Base-by-base conservation (phyloP, 495 filamentous ascomycete genomes). In the Daldinia caldariorum region DNA sequence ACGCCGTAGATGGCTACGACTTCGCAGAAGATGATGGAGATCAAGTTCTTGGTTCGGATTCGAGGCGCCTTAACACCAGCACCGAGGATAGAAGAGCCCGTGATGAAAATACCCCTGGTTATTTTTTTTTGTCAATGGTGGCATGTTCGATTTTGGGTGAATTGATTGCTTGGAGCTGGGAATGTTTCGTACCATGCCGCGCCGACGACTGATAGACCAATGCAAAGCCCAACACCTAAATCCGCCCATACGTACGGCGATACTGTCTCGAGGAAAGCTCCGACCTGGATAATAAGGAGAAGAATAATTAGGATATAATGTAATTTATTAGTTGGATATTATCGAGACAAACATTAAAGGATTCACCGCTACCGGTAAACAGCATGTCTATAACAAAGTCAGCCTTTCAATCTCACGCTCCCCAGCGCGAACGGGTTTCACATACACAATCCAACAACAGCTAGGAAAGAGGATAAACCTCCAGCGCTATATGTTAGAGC, bases 21-120 rank as follows among this genome's bases (percentile, higher is more conserved):
- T 82, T 99, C 96, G 83, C 96, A 99, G 86, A 99, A 99, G 83
- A 99, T 97, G 83, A 99, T 98, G 72, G 96, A 98, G 77, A 99
- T 97, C 66, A 99, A 79, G 82, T 98, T 99, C 88, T 99, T 99
- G 58, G 96, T 99, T 72, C 94, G 91, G 78, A 99, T 98, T 70
- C 95, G 89, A 18, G 95, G 96, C 31, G 96, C 95, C 74, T 90
- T 91, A 77, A 99, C 96, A 81, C 96, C 96, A 67, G 91, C 96
- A 66, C 96, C 96, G 68, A 99, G 85, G 77, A 99, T 99, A 55
- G 94, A 97, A n/a, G 94, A 97, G 73, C 96, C 96, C 10, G 95
- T 97, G 58, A 97, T 93, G 84, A 99, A 94, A 80, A 99, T 99
- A 76, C 96, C 96, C 95, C 94, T 98, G 66, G 32, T 59, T 13